Evolutionary conservation across 306 rosid species (phyloP), one percentile per base, ranked within the genome.

Genomic region (Cucurbita moschata): DNA sequence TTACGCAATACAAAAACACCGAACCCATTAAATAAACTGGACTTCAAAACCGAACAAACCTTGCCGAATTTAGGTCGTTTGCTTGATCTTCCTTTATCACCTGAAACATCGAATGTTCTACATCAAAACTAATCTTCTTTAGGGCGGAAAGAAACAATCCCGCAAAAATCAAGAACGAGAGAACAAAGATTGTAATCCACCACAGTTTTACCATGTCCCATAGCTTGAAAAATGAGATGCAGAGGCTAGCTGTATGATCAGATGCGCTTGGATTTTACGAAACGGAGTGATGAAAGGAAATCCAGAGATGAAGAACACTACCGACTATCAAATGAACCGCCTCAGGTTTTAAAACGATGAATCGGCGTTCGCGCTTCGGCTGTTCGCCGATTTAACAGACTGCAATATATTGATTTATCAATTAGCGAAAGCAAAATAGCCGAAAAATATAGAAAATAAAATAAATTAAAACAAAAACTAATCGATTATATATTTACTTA

Each of bases 21-120:
- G 42, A 54, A 58, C 43, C 57, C 42, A 49, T 6, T 4, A 35
- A 21, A 10, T 1, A 74, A 47, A 6, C 19, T 21, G 42, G 1
- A 40, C 19, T 19, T 42, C 7, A 55, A 61, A 75, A 63, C 14
- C 47, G n/a, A 16, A 21, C 73, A 43, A 73, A 85, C 81, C 90
- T 90, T 88, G 56, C 81, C 64, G 60, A 76, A 81, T 71, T 88
- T 88, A 73, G 30, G 80, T 77, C 81, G 88, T 77, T 90, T 90
- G 79, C 55, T 78, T 18, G 88, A 92, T 60, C 88, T 79, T 62
- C 84, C 84, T 67, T 83, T 86, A 23, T 88, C 96, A 67, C 92
- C 96, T 90, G 86, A 52, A 49, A 79, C 52, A 64, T 56, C 54
- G n/a, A 64, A 54, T 64, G 10, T 6, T 18, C 5, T 21, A 51